phyloP scores from a whole-genome alignment of 176 grass and related monocot species.

The Melocanna baccifera region DNA sequence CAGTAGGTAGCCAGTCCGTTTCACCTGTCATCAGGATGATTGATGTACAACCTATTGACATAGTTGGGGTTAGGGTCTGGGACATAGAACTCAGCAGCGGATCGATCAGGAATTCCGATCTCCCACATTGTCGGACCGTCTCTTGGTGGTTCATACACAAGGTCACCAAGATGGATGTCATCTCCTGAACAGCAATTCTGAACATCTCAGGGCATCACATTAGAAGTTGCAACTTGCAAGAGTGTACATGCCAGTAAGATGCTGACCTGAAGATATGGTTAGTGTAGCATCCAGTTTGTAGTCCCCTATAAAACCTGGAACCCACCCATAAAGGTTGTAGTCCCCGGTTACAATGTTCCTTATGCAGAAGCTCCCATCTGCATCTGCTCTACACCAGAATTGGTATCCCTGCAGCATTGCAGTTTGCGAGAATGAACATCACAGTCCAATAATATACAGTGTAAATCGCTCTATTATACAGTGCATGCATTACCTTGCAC shows the following conservation, averaged over 20 bases:
- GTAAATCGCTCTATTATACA: not conserved
- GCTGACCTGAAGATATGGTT: conserved; percentile 58
- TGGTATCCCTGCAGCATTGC: conserved; percentile 60
- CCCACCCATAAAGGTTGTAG: conserved; percentile 75
- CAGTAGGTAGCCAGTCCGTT: not conserved
- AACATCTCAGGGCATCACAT: conserved; percentile 6
- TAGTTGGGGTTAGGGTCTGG: conserved; percentile 79
- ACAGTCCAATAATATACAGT: not conserved
- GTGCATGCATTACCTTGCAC: conserved; percentile 80
- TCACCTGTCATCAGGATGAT: conserved; percentile 81
- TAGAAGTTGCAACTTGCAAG: conserved; percentile 9
- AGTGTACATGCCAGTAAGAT: not conserved
- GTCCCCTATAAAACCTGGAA: conserved; percentile 86
- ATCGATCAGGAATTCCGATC: conserved; percentile 72
- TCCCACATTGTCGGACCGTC: conserved; percentile 83
- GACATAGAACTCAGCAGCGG: conserved; percentile 70
- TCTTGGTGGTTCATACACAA: conserved; percentile 76
- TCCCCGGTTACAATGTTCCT: conserved; percentile 60
- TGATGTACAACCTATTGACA: conserved; percentile 62
- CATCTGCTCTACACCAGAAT: conserved; percentile 81
- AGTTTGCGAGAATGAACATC: not conserved
- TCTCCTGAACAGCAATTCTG: conserved; percentile 35
- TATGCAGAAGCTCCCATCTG: conserved; percentile 68
- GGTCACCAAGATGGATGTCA: conserved; percentile 60
- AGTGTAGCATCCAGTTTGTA: conserved; percentile 58